Conservation (phyloP, 352 stramenopile species). For the Phytophthora vignae region DNA sequence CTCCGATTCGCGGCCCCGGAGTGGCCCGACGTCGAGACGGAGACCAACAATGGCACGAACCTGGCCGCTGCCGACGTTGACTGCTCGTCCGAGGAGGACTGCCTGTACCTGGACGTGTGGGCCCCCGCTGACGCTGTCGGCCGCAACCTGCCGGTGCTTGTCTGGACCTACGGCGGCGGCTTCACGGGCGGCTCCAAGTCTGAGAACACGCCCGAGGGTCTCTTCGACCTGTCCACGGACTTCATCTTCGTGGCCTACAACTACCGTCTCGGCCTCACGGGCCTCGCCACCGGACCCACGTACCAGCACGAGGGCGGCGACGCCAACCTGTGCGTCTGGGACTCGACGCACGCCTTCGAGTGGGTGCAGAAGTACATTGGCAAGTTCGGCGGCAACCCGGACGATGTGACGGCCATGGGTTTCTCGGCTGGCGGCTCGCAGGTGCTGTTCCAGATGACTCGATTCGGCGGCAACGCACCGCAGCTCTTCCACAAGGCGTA, state of each 20-base stretch:
- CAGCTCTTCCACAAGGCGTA: constrained; percentile 40
- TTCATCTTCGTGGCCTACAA: constrained; percentile 50
- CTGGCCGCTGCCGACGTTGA: constrained; percentile 29
- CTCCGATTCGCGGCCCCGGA: constrained; percentile 35
- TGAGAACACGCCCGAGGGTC: constrained; percentile 26
- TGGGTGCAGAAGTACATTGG: constrained; percentile 51
- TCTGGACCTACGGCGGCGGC: constrained; percentile 42
- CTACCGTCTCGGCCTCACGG: constrained; percentile 41
- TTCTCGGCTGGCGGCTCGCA: constrained; percentile 38
- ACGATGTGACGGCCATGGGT: constrained; percentile 42
- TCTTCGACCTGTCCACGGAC: constrained; percentile 35
- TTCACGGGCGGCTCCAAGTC: constrained; percentile 34
- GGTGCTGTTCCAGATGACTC: constrained; percentile 38
- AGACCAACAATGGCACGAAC: constrained; percentile 37
- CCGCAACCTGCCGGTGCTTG: constrained; percentile 42
- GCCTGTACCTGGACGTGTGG: constrained; percentile 46
- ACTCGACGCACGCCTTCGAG: constrained; percentile 38
- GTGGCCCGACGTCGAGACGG: constrained; percentile 28
- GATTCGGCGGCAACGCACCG: constrained; percentile 30
- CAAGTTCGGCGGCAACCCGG: constrained; percentile 46
- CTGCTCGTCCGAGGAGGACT: constrained; percentile 34
- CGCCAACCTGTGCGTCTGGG: constrained; percentile 36
- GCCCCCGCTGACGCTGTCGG: constrained; percentile 24
- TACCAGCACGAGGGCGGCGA: constrained; percentile 42
- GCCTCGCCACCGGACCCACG: constrained; percentile 29